These are phyloP conservation scores for Penicillium sp. DNA, from an alignment of 2,329 filamentous ascomycete genomes.

Conservation along the genomic window DNA sequence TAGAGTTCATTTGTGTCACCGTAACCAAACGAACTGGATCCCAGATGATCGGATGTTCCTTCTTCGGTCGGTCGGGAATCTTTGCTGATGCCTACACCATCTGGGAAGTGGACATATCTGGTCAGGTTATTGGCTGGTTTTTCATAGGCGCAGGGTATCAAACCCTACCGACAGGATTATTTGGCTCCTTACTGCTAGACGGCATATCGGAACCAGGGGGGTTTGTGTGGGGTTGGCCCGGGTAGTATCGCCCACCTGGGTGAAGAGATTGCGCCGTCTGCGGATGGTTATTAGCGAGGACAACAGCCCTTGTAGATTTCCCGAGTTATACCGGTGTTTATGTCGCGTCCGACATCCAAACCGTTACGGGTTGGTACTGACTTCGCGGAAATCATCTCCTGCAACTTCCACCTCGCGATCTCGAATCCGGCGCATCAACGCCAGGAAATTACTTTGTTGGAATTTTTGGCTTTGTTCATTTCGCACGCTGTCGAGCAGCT, in stretches of 20 bases:
- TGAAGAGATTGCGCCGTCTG: slow-evolving; percentile 47
- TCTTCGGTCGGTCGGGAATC: slow-evolving; percentile 11
- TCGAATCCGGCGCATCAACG: slow-evolving; percentile 72
- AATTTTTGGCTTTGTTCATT: slow-evolving; percentile 73
- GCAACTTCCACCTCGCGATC: slow-evolving; percentile 71
- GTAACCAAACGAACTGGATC: slow-evolving; percentile 12
- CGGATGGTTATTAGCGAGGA: slow-evolving; percentile 36
- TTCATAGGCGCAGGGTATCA: slow-evolving; percentile 2
- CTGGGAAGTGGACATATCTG: slow-evolving; percentile 10
- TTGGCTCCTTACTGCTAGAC: slow-evolving; percentile 28
- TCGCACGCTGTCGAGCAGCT: slow-evolving; percentile 67
- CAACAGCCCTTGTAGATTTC: slow-evolving; percentile 29
- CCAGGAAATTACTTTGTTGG: slow-evolving; percentile 72
- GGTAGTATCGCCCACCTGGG: slow-evolving; percentile 49
- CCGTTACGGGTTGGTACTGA: slow-evolving; percentile 47
- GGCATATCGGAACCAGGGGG: slow-evolving; percentile 9
- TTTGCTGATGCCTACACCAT: slow-evolving; percentile 8
- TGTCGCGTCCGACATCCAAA: slow-evolving; percentile 37
- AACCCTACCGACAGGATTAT: slow-evolving; percentile 12
- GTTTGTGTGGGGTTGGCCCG: slow-evolving; percentile 25
- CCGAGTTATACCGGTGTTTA: slow-evolving; percentile 39
- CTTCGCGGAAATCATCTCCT: slow-evolving; percentile 59
- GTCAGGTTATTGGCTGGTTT: slow-evolving; percentile 17
- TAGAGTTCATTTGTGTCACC: slow-evolving; percentile 22
- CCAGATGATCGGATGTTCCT: slow-evolving; percentile 11